Evolutionary conservation across 148 eudicot genomes (phyloP), one percentile per base, ranked within the genome.

Genomic region (Silene latifolia): DNA sequence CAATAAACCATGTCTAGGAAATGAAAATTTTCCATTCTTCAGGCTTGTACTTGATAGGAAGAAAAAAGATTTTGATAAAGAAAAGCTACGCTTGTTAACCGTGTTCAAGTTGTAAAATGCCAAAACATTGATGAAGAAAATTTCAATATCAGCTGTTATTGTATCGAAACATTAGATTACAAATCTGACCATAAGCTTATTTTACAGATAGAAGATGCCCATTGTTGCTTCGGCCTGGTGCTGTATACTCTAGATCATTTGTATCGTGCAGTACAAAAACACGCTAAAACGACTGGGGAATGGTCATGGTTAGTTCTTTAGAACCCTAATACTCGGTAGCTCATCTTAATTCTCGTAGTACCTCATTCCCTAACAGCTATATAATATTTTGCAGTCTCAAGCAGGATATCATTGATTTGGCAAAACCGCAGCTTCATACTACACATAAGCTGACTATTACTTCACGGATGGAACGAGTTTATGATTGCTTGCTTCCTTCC

Each of bases 401-500:
- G 78, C 87, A 89, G 76, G 98, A 95, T 72, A 92, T 95, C 47
- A 74, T 85, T 58, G 93, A 92, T 77, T 76, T 95, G 78, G 97
- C 88, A n/a, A 95, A 89, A 73, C 96, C 98, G 24, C 81, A 83
- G 58, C 87, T 92, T 27, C 86, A 77, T 60, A 86, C 87, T 48
- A 64, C 89, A 21, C 81, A 89, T 75, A 95, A 92, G 85, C 90
- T 95, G 69, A 81, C 74, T 14, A 86, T 92, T 72, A 87, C 88
- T 17, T 89, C 96, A n/a, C 89, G 98, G 23, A 84, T 95, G 93
- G 97, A 84, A 71, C 82, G 90, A 14, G 86, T 89, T 62, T 95
- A 95, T n/a, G 96, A 92, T 56, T 92, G 98, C 81, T 83, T 95
- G 88, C 96, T 92, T 80, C 97, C 97, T 20, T 80, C 87, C 42